Evolutionary conservation across 805 yeast genomes (phyloP).

Genomic region (Kodamaea leandrae): DNA sequence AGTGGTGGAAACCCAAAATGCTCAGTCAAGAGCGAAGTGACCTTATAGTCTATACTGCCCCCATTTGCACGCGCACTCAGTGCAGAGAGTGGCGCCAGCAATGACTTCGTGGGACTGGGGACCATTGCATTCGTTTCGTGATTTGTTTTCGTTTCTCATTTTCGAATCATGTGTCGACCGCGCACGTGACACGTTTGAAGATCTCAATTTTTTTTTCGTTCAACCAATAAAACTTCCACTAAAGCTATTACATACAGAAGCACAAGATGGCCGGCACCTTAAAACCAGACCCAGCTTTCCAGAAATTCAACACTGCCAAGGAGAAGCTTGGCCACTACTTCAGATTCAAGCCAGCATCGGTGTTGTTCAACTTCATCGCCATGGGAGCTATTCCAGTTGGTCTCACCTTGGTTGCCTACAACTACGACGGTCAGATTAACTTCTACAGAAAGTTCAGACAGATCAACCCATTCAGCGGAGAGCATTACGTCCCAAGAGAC

Average conservation of each 20-base stretch:
- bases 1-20: constrained; percentile 85
- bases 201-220: background rate
- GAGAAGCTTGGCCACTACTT: constrained; percentile 42
- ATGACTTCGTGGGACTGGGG: constrained; percentile 1
- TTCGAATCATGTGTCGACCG: background rate
- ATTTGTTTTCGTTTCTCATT: background rate
- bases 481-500: constrained; percentile 42
- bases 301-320: constrained; percentile 41
- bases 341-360: constrained; percentile 41
- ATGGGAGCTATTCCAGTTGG: constrained; percentile 42
- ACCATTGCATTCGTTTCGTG: constrained; percentile 2
- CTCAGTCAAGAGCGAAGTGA: constrained; percentile 61
- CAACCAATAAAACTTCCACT: constrained; percentile 1
- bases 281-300: constrained; percentile 41
- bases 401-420: constrained; percentile 35
- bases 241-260: constrained; percentile 1
- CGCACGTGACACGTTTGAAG: background rate
- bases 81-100: background rate
- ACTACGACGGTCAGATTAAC: constrained; percentile 36
- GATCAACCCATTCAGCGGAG: constrained; percentile 31
- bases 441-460: constrained; percentile 36
- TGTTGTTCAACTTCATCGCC: constrained; percentile 30
- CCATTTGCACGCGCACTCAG: background rate
- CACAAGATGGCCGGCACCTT: constrained; percentile 45
- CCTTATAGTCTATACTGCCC: constrained; percentile 18